A percentile compares a stretch with the other conserved stretches of the same genome.
Conservation (phyloP, 208 protist species). For the Leishmania amazonensis region DNA sequence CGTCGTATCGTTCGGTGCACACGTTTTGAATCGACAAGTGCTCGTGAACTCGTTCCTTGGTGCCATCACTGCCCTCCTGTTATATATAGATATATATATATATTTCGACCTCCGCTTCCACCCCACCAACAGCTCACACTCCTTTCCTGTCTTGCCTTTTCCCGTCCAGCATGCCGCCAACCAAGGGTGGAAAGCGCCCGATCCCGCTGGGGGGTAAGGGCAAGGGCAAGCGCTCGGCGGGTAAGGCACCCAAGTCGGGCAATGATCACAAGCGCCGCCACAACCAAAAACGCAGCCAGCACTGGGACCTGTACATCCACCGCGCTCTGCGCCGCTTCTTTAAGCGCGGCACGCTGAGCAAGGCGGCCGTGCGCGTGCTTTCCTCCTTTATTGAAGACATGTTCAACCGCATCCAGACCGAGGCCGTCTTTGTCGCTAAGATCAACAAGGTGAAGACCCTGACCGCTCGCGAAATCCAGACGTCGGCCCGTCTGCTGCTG, state of each 20-base stretch:
- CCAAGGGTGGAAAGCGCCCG: conserved; percentile 87
- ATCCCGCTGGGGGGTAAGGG: conserved; percentile 95
- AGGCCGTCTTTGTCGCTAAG: conserved; percentile 96
- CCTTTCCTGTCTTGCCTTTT: conserved; percentile 11
- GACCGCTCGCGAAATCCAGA: conserved; percentile 97
- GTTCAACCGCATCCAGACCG: conserved; percentile 97
- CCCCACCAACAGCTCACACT: background rate
- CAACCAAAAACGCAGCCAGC: conserved; percentile 83
- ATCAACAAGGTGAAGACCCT: conserved; percentile 98
- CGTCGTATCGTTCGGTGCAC: background rate
- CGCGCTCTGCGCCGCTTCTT: conserved; percentile 97
- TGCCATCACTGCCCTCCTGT: background rate
- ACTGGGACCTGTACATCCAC: conserved; percentile 95
- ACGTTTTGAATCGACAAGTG: too few relatives aligned
- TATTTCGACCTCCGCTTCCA: background rate
- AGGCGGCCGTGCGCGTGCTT: conserved; percentile 97
- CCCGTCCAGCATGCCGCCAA: conserved; percentile 68
- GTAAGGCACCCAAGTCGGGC: conserved; percentile 91
- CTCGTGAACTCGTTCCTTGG: background rate
- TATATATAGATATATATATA: background rate
- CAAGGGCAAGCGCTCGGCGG: conserved; percentile 97
- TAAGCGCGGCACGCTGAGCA: conserved; percentile 97
- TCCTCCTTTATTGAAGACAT: conserved; percentile 99
- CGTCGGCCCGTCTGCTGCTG: conserved; percentile 97
- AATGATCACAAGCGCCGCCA: conserved; percentile 44